Conservation (phyloP, 129 eudicot genomes). For the Chrysanthemum makinoi region DNA sequence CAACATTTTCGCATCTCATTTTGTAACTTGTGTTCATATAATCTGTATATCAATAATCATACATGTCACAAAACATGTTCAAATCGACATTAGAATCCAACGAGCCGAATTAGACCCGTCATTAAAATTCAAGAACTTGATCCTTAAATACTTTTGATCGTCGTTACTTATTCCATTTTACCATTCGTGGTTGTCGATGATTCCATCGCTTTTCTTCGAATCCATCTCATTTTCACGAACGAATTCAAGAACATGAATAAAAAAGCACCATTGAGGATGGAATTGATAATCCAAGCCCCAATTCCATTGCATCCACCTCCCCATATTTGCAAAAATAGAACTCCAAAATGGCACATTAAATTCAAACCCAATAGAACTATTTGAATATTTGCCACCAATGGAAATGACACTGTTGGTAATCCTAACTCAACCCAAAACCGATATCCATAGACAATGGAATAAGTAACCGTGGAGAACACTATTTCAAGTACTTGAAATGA, state of each 20-base stretch:
- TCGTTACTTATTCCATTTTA: conserved; percentile 16
- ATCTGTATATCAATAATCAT: conserved; percentile 21
- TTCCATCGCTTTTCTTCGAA: conserved; percentile 28
- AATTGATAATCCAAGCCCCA: conserved; percentile 65
- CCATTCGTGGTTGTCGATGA: conserved; percentile 15
- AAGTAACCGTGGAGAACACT: conserved; percentile 37
- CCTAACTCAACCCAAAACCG: conserved; percentile 54
- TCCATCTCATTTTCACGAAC: conserved; percentile 29
- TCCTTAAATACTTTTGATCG: background rate
- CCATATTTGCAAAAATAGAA: conserved; percentile 43
- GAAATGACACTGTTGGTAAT: conserved; percentile 35
- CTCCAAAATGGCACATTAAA: conserved; percentile 48
- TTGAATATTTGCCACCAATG: conserved; percentile 45
- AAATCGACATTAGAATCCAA: background rate
- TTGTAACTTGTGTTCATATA: background rate
- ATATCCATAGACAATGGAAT: conserved; percentile 43
- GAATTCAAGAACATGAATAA: conserved; percentile 43
- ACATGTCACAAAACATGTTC: background rate
- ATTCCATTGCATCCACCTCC: conserved; percentile 77
- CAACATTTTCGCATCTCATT: background rate
- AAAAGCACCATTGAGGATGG: conserved; percentile 40
- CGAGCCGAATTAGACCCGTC: background rate
- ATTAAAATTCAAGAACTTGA: background rate
- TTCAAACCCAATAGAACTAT: conserved; percentile 39
- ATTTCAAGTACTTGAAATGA: conserved; percentile 59